Base-by-base conservation (phyloP, 2,329 filamentous ascomycete species). In the Bretziella fagacearum region DNA sequence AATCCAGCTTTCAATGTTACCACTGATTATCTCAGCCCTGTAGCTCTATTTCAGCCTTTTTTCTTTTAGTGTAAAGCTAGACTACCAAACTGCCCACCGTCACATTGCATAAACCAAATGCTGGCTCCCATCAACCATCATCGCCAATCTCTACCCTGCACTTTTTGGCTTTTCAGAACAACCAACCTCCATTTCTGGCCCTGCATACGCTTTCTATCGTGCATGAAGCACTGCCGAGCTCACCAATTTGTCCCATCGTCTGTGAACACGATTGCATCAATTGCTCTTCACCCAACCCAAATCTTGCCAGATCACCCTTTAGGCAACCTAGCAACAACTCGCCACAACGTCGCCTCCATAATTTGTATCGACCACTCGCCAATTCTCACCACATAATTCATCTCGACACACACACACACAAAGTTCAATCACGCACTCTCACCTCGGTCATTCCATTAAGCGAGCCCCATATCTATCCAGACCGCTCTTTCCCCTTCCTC, bases 281-380 rank as follows among this genome's bases (percentile, higher is more conserved):
- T 7, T 10, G 18, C 35, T 6, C n/a, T 39, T 22, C 15, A 39
- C 23, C 35, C 18, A 22, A 22, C 7, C 35, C 35, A 39, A 27
- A 43, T 43, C 40, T 26, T 43, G 40, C 25, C 40, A 43, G 40
- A 30, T 43, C 40, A 30, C 40, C 40, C 26, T 30, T 42, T 29
- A 33, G 17, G 8, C 18, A n/a, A n/a, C n/a, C n/a, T n/a, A n/a
- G n/a, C 17, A n/a, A 23, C 18, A 20, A 39, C 7, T 20, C 20
- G n/a, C 17, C 35, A 39, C 18, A 39, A 10, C 35, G 18, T 39
- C 18, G 35, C 18, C 35, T 39, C 35, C 13, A 39, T 8, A 39
- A 20, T 39, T n/a, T 33, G 4, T 33, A 10, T 33, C 35, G 17
- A 39, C n/a, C 35, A 8, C 17, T 15, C 13, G 29, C 5, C 7